phyloP scores from a whole-genome alignment of 2,329 filamentous ascomycete species.

The Pseudogymnoascus sp. region DNA sequence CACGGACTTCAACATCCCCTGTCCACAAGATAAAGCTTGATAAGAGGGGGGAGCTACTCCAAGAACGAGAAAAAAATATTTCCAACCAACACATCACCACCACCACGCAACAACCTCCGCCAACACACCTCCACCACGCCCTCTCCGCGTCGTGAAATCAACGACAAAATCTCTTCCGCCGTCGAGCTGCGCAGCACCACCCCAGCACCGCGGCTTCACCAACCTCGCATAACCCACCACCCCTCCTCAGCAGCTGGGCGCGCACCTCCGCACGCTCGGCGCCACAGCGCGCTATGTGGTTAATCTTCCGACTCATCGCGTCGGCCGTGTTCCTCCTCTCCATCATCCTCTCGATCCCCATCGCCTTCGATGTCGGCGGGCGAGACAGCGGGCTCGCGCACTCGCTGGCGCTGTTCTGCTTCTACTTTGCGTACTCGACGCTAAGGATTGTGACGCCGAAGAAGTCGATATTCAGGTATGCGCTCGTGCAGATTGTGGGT shows the following conservation, averaged over 20 bases:
- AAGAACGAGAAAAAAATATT: neutral
- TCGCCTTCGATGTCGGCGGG: conserved; percentile 96
- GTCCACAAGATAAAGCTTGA: conserved; percentile 1
- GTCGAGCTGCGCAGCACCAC: neutral
- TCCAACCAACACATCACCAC: neutral
- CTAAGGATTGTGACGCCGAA: conserved; percentile 76
- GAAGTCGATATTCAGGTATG: conserved; percentile 64
- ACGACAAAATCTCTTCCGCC: neutral
- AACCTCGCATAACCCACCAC: conserved; percentile 1
- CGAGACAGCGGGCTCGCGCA: conserved; percentile 90
- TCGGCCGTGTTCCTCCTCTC: conserved; percentile 80
- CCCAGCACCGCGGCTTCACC: neutral
- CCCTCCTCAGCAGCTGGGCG: conserved; percentile 24
- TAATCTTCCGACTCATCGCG: conserved; percentile 66
- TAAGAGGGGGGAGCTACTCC: conserved; percentile 7
- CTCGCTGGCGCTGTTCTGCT: conserved; percentile 78
- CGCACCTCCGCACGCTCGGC: conserved; percentile 40
- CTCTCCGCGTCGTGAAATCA: neutral
- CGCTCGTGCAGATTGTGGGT: conserved; percentile 60
- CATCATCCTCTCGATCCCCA: conserved; percentile 90
- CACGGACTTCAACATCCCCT: conserved; percentile 6
- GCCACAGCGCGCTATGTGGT: conserved; percentile 61
- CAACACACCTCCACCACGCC: neutral
- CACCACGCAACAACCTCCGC: neutral
- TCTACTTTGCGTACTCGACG: conserved; percentile 83